Base-by-base conservation (phyloP, 108 stramenopile species). In the Licmophora abbreviata region DNA sequence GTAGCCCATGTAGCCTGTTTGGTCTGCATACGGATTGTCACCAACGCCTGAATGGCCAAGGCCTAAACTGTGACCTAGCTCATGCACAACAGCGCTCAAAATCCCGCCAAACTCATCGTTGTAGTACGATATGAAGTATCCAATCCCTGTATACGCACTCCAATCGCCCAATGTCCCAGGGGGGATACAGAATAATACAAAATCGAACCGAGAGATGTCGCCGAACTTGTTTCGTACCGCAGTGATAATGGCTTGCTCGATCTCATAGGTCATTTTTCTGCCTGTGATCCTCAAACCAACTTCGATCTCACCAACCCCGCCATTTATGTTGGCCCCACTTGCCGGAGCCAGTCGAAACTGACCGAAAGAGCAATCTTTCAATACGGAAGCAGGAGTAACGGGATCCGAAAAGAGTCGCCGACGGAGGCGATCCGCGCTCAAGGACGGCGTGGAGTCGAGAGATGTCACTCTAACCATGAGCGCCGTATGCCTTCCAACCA, bases 61-160 rank as follows among this genome's bases (percentile, higher is more conserved):
- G 8, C 43, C 43, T 8, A 44, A 8, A 17, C 18, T 44, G 43
- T 44, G 43, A 44, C 43, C 43, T 8, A 44, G 10, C 43, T 44
- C 43, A 44, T 44, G 43, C 10, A 44, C 34, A 35, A 35, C 9
- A 12, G 11, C 12, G 34, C 34, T 35, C 34, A 35, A 35, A 35
- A 11, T 9, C 12, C 34, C 34, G 34, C 34, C 9, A 35, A 12
- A 9, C 9, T 12, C 34, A 11, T 35, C 34, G 34, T 35, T 35
- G 12, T 11, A 35, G 12, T 11, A 35, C 12, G 34, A 9, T 35
- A 9, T 35, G 12, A 11, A 11, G 11, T 12, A 35, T 9, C 12
- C 34, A 35, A 35, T 35, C 11, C 12, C 9, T 11, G 34, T 12
- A 12, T 35, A 35, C 34, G 34, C 34, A 12, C 9, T 35, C 34